Base-by-base conservation (phyloP, 2,329 filamentous ascomycete species). In the Hypocreales sp. region DNA sequence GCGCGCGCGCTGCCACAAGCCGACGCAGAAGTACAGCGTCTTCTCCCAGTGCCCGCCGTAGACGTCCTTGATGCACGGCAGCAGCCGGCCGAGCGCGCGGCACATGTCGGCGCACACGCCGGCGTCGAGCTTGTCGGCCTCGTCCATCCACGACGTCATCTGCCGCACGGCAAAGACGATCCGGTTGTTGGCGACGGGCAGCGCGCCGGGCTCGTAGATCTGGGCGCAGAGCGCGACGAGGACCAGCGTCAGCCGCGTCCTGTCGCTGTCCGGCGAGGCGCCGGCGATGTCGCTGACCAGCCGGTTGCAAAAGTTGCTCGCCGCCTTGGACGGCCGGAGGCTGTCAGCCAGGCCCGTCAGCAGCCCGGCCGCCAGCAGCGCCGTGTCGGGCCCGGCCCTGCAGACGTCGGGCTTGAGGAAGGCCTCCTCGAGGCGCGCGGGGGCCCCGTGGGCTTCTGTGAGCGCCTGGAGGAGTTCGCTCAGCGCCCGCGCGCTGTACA, bases 11-110 rank as follows among this genome's bases (percentile, higher is more conserved):
- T 56, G 53, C 72, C 76, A 80, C 1, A 72, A 51, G 7, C 55
- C 50, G 8, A 64, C 53, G 33, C 76, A 67, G 26, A 72, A 67
- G 19, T 67, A 58, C 12, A 83, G 51, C 0, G 65, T 51, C 25
- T 67, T 67, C 27, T 75, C 67, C 90, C 90, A 98, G 44, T 93
- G 81, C 0, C 79, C 71, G 1, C 87, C 90, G 41, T 93, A 94
- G 1, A 93, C 72, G 25, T 84, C 78, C 32, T 72, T 68, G 40
- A 94, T 76, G 22, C 67, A 67, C 2, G 81, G 80, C 0, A 94
- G 51, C 4, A 93, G 55, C 4, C 59, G 53, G 2, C 67, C 55
- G 28, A 82, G 43, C 33, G 60, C 61, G 40, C 73, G 54, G 45
- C 72, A 67, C 35, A 64, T 51, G 53, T 70, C 54, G 17, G 62